These are phyloP conservation scores for Saccharum spontaneum DNA, from an alignment of 176 grass and related monocot genomes.

Conservation along the genomic window DNA sequence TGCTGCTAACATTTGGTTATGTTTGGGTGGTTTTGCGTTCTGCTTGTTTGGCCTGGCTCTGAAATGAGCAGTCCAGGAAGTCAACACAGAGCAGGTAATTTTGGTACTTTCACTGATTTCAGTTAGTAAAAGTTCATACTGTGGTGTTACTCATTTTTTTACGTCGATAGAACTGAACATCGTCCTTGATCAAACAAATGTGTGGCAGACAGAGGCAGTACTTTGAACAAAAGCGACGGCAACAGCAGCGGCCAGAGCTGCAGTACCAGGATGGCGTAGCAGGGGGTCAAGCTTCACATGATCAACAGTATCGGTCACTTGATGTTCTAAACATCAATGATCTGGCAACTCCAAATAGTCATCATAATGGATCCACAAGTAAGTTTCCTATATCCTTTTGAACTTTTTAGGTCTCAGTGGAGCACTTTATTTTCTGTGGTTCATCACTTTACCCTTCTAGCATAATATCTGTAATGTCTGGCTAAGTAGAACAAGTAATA, in stretches of 20 bases:
- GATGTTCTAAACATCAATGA: constrained; percentile 74
- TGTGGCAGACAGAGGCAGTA: constrained; percentile 83
- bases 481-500: neutral
- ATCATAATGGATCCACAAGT: constrained; percentile 38
- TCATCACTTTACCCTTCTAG: constrained; percentile 21
- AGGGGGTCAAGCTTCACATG: constrained; percentile 31
- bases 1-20: constrained; percentile 11
- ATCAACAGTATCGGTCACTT: constrained; percentile 62
- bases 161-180: neutral
- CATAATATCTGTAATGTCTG: constrained; percentile 5
- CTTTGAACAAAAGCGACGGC: constrained; percentile 89
- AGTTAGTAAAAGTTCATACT: neutral
- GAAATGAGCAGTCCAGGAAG: constrained; percentile 70
- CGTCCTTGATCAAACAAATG: constrained; percentile 21
- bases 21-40: constrained; percentile 4
- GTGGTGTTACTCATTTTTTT: constrained; percentile 1
- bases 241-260: constrained; percentile 45
- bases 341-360: constrained; percentile 52
- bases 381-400: constrained; percentile 31
- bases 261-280: constrained; percentile 42
- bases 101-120: constrained; percentile 12
- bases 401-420: neutral
- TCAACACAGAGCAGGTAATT: constrained; percentile 83
- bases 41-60: constrained; percentile 35
- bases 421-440: constrained; percentile 19